phyloP scores from a whole-genome alignment of 345 rosid species.

The Euclidium syriacum region DNA sequence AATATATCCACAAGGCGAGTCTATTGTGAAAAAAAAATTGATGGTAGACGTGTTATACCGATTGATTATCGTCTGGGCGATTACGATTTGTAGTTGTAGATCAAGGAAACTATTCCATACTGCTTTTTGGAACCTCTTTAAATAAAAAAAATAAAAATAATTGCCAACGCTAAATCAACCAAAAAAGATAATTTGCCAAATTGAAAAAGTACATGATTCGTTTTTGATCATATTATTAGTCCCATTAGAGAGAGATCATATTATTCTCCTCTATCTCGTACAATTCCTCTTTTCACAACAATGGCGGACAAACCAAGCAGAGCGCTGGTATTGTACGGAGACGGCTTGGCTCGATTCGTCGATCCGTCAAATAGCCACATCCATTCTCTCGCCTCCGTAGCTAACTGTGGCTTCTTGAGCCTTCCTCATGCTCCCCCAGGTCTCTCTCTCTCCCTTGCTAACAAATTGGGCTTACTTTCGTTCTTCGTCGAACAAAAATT shows the following conservation, averaged over 20 bases:
- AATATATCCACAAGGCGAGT: too few species aligned
- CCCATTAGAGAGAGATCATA: neutral
- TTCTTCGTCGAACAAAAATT: neutral
- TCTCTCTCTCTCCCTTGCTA: conserved; percentile 16
- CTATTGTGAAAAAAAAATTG: too few species aligned
- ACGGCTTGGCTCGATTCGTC: conserved; percentile 65
- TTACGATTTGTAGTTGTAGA: too few species aligned
- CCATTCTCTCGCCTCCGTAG: conserved; percentile 68
- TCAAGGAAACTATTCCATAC: too few species aligned
- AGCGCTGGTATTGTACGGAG: conserved; percentile 67
- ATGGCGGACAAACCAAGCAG: conserved; percentile 99
- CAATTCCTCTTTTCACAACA: conserved; percentile 8
- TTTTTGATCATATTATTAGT: too few species aligned
- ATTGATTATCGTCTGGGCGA: too few species aligned
- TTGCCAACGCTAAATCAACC: too few species aligned
- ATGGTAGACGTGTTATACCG: too few species aligned
- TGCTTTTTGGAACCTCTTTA: too few species aligned
- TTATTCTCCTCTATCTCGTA: neutral
- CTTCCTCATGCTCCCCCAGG: conserved; percentile 85
- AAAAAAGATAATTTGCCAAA: too few species aligned
- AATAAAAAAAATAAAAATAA: too few species aligned
- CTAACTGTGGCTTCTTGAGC: conserved; percentile 64
- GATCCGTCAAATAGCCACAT: conserved; percentile 47
- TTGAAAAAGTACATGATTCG: too few species aligned
- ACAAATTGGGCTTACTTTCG: neutral